These are phyloP conservation scores for Dissophora ornata DNA, from an alignment of 192 early-diverging fungal genomes.

Conservation along the genomic window DNA sequence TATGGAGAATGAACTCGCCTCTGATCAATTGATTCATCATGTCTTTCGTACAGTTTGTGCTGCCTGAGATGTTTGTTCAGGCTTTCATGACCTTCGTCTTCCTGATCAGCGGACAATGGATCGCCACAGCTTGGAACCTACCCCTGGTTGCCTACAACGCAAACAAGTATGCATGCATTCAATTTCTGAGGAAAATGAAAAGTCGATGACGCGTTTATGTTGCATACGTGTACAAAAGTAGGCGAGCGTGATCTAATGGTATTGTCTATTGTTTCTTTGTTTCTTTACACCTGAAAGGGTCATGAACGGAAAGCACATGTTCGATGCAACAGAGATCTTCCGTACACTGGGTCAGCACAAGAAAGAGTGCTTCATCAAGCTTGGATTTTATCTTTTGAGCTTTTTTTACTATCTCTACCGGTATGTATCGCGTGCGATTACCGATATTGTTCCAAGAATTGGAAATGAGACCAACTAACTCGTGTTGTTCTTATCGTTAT, in stretches of 20 bases:
- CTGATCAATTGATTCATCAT: not conserved
- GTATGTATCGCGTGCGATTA: conserved; percentile 20
- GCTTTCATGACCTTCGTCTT: conserved; percentile 85
- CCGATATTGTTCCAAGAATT: too few relatives aligned
- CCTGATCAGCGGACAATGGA: conserved; percentile 89
- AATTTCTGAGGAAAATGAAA: not conserved
- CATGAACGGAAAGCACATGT: conserved; percentile 88
- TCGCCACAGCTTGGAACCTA: conserved; percentile 84
- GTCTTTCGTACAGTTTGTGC: conserved; percentile 78
- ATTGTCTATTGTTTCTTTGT: too few relatives aligned
- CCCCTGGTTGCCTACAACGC: conserved; percentile 89
- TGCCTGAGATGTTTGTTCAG: conserved; percentile 93
- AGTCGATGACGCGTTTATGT: conserved; percentile 6
- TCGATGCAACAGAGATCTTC: conserved; percentile 99
- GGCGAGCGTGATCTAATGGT: not conserved
- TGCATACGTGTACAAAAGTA: too few relatives aligned
- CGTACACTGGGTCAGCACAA: conserved; percentile 92
- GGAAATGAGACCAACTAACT: too few relatives aligned
- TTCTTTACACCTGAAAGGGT: conserved; percentile 65
- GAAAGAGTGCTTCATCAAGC: conserved; percentile 96
- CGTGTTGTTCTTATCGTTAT: not conserved
- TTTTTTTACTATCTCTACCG: conserved; percentile 96
- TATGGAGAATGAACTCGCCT: too few relatives aligned
- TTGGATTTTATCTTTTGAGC: conserved; percentile 93
- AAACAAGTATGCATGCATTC: conserved; percentile 71